Evolutionary conservation across 1,284 basidiomycete species (phyloP), one percentile per base, ranked within the genome.

Genomic region (Leccinum pachyderme): DNA sequence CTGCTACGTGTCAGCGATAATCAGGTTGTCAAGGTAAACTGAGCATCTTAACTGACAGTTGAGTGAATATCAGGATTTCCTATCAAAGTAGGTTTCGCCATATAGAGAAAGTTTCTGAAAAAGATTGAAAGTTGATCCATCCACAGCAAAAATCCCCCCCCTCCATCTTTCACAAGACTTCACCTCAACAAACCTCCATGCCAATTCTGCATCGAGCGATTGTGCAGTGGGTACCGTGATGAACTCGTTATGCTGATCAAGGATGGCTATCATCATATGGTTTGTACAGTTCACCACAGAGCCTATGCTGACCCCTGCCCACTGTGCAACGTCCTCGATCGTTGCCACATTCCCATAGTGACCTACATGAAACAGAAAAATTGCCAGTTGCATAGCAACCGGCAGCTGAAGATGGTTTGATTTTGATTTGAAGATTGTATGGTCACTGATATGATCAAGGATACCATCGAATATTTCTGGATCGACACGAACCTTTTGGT

Each of bases 361-460:
- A 1, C 39, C 22, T 8, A 9, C n/a, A 5, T 7, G 18, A 12
- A 8, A 9, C 1, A 41, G 9, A 24, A 41, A 41, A 5, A 41
- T 41, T 24, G 39, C 39, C 4, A 41, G 66, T 52, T 77, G 75
- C 0, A 55, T 13, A 1, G 72, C 63, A 6, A 77, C 68, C 7
- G 70, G 66, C 6, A 70, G 46, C 49, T 77, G 75, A 2, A 59
- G 24, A 41, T 58, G 58, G 25, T 68, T 66, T 0, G 68, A 70
- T 37, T 7, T n/a, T 3, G 33, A 37, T n/a, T n/a, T 5, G 33
- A 37, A n/a, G 15, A 37, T n/a, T 2, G 13, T 3, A 5, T n/a
- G 15, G n/a, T n/a, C 33, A 37, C 33, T 37, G 15, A 37, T 37
- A 2, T n/a, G 2, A 5, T 37, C 33, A 2, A 37, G 33, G 15